Evolutionary conservation across 441 rosid genomes (phyloP).

Genomic region (Erysimum cheiri): DNA sequence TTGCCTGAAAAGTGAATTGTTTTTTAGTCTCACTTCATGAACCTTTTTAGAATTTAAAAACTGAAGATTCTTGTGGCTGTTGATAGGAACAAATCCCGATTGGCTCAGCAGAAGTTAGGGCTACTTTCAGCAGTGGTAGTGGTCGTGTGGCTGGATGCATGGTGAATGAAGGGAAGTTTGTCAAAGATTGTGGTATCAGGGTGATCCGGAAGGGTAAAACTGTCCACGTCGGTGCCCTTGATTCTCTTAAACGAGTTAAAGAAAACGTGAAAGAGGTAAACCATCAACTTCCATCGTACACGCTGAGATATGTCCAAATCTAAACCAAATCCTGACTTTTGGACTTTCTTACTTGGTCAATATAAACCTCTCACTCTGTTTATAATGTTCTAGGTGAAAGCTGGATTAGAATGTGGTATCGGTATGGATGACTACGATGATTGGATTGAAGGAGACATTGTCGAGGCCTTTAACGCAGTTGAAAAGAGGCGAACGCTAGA

Average conservation of each 20-base stretch:
- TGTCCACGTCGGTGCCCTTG: slow-evolving; percentile 73
- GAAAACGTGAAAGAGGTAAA: slow-evolving; percentile 94
- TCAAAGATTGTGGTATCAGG: slow-evolving; percentile 84
- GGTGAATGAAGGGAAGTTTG: slow-evolving; percentile 90
- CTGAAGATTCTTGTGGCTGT: slow-evolving; percentile 42
- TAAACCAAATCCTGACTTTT: slow-evolving; percentile 3
- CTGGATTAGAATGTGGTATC: slow-evolving; percentile 93
- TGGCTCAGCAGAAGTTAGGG: slow-evolving; percentile 92
- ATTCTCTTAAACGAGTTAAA: slow-evolving; percentile 89
- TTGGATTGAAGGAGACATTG: slow-evolving; percentile 83
- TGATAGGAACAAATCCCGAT: slow-evolving; percentile 80
- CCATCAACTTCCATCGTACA: slow-evolving; percentile 15
- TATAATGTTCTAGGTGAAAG: slow-evolving; percentile 58
- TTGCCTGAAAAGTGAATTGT: slow-evolving; percentile 19
- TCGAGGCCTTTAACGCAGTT: slow-evolving; percentile 74
- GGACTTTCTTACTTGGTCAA: slow-evolving; percentile 9
- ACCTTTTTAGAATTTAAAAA: slow-evolving; percentile 23
- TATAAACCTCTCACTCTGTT: slow-evolving; percentile 15
- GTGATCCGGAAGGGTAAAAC: slow-evolving; percentile 72
- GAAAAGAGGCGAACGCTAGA: slow-evolving; percentile 89
- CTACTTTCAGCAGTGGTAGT: slow-evolving; percentile 95
- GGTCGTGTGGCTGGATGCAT: slow-evolving; percentile 99
- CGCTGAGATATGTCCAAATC: slow-evolving; percentile 19
- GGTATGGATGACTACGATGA: slow-evolving; percentile 68
- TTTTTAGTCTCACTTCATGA: neutral